Evolutionary conservation across 495 filamentous ascomycete genomes (phyloP).

Genomic region (Talaromyces stipitatus): DNA sequence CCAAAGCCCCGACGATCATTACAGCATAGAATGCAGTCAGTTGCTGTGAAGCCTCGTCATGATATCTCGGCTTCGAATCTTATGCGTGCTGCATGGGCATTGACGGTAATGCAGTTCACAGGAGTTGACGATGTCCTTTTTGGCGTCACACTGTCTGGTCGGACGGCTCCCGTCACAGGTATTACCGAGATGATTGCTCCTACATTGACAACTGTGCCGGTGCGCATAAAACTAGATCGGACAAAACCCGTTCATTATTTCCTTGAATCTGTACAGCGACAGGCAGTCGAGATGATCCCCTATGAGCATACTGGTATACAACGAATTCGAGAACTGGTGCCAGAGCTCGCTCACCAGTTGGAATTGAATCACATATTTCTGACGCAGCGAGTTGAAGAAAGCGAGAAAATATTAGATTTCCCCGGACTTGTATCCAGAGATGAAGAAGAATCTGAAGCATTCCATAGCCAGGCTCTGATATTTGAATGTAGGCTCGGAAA

Average conservation of each 20-base stretch:
- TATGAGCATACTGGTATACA: conserved; percentile 40
- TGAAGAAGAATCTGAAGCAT: neutral
- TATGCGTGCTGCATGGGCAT: conserved; percentile 26
- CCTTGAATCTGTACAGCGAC: conserved; percentile 29
- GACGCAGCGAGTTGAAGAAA: neutral
- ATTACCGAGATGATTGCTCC: conserved; percentile 30
- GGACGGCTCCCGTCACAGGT: conserved; percentile 25
- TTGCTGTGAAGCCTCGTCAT: neutral
- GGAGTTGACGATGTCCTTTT: conserved; percentile 26
- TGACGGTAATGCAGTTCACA: conserved; percentile 22
- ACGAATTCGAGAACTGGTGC: conserved; percentile 42
- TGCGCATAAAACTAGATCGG: conserved; percentile 30
- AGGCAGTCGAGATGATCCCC: conserved; percentile 22
- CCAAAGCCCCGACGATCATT: conserved; percentile 8
- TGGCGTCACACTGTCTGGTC: conserved; percentile 24
- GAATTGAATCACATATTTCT: neutral
- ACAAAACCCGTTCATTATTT: conserved; percentile 16
- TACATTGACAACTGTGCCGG: conserved; percentile 44
- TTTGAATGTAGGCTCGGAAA: neutral
- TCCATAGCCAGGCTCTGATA: neutral
- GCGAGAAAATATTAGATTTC: neutral
- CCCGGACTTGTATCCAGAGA: neutral
- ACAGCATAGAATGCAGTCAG: neutral
- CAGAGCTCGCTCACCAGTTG: conserved; percentile 28
- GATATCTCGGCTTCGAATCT: neutral